Base-by-base conservation (phyloP, 2,329 filamentous ascomycete genomes). In the Exophiala lecanii-corni region DNA sequence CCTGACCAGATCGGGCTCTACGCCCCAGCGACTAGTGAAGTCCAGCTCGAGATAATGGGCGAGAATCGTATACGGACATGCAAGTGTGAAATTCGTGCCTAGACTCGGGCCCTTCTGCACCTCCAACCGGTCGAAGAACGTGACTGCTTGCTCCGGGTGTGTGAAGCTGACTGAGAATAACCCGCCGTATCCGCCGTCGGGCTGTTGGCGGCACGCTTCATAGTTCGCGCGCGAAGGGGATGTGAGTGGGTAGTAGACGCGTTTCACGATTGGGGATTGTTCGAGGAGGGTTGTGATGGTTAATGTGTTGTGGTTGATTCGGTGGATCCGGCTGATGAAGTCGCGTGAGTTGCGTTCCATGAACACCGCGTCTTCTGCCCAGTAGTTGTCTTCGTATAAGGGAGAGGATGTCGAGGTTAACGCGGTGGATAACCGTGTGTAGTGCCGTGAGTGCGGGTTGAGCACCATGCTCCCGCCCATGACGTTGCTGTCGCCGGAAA, bases 401-500 rank as follows among this genome's bases (percentile, higher is more conserved):
- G 6, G 7, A n/a, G n/a, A n/a, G n/a, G n/a, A n/a, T 32, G 85
- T 78, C 6, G 64, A 62, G 3, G 68, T 66, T 61, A 86, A 78
- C n/a, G 74, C 72, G 4, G 70, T 60, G 60, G 88, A 91, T n/a
- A 98, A 65, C 1, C 67, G 55, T 2, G 62, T 42, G 62, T 95
- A 95, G 66, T 83, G 84, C 34, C 69, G 78, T 15, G 41, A 36
- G 43, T 81, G 76, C 1, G 80, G 78, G 50, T 84, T 84, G 39
- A 84, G 65, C 12, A 84, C 73, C 10, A 73, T 70, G 53, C 77
- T 85, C 43, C 92, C 92, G 45, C 89, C 92, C 91, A 97, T 97
- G 54, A 98, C 92, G 63, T 98, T 97, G 63, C 87, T 92, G 65
- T 96, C 92, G 38, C 92, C 92, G 43, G 88, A 94, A 68, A 98